Base-by-base conservation (phyloP, 192 early-diverging fungal species). In the Coemansia sp. region DNA sequence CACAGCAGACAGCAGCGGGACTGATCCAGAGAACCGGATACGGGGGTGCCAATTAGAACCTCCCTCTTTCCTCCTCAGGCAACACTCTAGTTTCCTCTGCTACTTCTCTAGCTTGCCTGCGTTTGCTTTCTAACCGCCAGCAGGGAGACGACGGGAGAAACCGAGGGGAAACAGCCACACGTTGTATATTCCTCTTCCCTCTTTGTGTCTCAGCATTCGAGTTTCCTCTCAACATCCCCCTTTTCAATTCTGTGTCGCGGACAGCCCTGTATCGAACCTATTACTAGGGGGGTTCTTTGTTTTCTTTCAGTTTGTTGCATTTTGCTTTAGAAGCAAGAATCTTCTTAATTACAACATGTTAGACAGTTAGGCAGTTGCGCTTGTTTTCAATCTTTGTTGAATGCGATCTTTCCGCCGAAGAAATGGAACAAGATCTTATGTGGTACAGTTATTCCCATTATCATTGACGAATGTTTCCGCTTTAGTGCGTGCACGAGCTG, bases 21-120 rank as follows among this genome's bases (percentile, higher is more conserved):
- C 61, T 80, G 62, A 50, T 69, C 57, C 73, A 74, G 72, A 69
- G 78, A 45, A 62, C 78, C 20, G 66, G 73, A n/a, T 80, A 80
- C 61, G 58, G 73, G 13, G 52, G 71, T 40, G 59, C 62, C 65
- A 57, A 57, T 14, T 57, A 36, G n/a, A 35, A 35, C 34, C 3
- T 19, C 1, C 9, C 3, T 35, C 4, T 17, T 36, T 23, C 54
- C 55, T 13, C 32, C 14, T 35, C 15, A 19, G 14, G 7, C 49
- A 14, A 23, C 49, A 25, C 19, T 15, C 19, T 17, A 15, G 17
- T 25, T 52, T 11, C 22, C 49, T 52, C 49, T 52, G 49, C 23
- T 52, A 25, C 23, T 25, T 52, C 49, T 52, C 20, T 22, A 13
- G 1, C 22, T 25, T 20, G 22, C 49, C 23, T 52, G 23, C 23